A percentile compares a stretch with the other conserved stretches of the same genome.
Evolutionary conservation across 1,139 yeast species (phyloP).

Genomic region (Sugiyamaella grinbergsii): DNA sequence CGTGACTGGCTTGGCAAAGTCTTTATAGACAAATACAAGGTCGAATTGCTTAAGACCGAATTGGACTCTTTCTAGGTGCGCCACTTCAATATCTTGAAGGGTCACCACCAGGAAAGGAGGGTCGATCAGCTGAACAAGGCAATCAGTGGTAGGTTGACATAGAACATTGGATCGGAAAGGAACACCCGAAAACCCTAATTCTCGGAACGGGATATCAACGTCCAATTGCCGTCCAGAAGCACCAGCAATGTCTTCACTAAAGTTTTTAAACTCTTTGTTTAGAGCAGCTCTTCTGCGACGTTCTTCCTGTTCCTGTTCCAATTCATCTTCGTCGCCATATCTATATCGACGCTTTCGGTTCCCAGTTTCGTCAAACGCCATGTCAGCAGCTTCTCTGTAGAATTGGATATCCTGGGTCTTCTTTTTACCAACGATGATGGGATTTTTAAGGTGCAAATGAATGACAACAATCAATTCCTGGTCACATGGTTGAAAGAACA

Average conservation of each 20-base stretch:
- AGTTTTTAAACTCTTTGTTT: conserved; percentile 87
- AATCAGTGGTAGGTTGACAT: conserved; percentile 97
- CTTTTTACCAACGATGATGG: conserved; percentile 93
- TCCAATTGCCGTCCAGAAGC: conserved; percentile 73
- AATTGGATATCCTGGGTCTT: conserved; percentile 95
- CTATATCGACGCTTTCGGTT: conserved; percentile 86
- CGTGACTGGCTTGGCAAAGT: conserved; percentile 80
- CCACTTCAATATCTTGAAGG: conserved; percentile 88
- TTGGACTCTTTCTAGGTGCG: conserved; percentile 95
- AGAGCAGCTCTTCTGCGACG: conserved; percentile 86
- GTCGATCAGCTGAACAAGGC: conserved; percentile 89
- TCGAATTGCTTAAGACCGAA: conserved; percentile 97
- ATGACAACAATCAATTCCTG: conserved; percentile 91
- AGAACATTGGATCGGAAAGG: conserved; percentile 93
- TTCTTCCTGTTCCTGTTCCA: conserved; percentile 98
- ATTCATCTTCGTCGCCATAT: conserved; percentile 97
- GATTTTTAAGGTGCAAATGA: conserved; percentile 89
- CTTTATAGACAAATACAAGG: conserved; percentile 91
- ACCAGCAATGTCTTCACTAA: conserved; percentile 89
- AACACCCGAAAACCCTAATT: conserved; percentile 96
- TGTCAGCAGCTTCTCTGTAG: conserved; percentile 94
- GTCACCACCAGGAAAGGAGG: conserved; percentile 94
- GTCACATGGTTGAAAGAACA: conserved; percentile 94
- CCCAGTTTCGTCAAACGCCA: conserved; percentile 97
- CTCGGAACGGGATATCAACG: conserved; percentile 93